These are phyloP conservation scores for Dioszegia aurantiaca DNA, from an alignment of 768 basidiomycete species.

Conservation along the genomic window DNA sequence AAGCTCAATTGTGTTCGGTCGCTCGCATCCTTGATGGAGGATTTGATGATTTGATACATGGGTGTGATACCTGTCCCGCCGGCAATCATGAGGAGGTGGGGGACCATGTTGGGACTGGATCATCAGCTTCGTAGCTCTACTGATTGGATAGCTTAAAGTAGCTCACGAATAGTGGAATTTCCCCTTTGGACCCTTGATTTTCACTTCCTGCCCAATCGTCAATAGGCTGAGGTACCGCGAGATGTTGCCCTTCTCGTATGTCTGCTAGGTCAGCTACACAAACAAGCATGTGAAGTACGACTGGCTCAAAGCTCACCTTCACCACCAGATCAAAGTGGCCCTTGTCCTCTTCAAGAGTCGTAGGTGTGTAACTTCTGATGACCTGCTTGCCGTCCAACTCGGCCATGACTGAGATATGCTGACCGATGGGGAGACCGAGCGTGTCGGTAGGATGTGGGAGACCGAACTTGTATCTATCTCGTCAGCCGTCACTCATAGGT, in stretches of 20 bases:
- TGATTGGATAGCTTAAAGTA: too few relatives aligned
- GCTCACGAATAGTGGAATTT: slow-evolving; percentile 72
- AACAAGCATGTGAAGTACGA: too few relatives aligned
- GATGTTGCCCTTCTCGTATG: slow-evolving; percentile 96
- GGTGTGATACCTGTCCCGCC: slow-evolving; percentile 98
- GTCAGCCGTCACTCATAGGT: slow-evolving; percentile 6
- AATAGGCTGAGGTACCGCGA: slow-evolving; percentile 77
- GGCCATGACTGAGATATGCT: slow-evolving; percentile 89
- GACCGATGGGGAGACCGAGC: slow-evolving; percentile 91
- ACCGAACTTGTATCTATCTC: slow-evolving; percentile 79
- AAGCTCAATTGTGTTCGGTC: slow-evolving; percentile 80
- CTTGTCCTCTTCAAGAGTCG: slow-evolving; percentile 84
- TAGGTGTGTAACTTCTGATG: slow-evolving; percentile 90
- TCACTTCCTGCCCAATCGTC: slow-evolving; percentile 80
- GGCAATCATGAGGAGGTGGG: slow-evolving; percentile 90
- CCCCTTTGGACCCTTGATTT: slow-evolving; percentile 94
- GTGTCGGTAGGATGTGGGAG: slow-evolving; percentile 70
- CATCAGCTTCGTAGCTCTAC: not conserved
- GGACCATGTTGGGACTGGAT: slow-evolving; percentile 61
- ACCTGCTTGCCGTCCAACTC: slow-evolving; percentile 88
- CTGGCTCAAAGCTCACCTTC: slow-evolving; percentile 74
- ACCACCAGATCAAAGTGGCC: slow-evolving; percentile 95
- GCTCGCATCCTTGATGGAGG: slow-evolving; percentile 80
- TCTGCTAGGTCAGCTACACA: slow-evolving; percentile 56
- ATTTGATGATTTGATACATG: slow-evolving; percentile 96